These are phyloP conservation scores for Achaetomium macrosporum DNA, from an alignment of 2,329 filamentous ascomycete species.

Conservation along the genomic window DNA sequence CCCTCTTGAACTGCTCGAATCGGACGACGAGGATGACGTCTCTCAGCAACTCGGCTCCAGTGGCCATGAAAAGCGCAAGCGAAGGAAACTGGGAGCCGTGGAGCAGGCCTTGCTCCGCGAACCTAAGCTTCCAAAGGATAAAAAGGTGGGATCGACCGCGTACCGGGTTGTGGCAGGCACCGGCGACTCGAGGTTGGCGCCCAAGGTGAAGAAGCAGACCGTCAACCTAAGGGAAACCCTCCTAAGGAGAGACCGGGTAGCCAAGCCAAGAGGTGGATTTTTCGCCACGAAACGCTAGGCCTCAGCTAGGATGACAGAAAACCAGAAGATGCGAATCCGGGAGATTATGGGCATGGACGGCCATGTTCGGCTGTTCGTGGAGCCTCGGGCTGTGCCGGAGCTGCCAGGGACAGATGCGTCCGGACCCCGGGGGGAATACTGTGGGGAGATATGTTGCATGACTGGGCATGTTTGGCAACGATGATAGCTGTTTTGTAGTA, in stretches of 20 bases:
- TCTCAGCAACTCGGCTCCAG: conserved; percentile 21
- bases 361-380: conserved; percentile 11
- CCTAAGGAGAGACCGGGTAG: conserved; percentile 39
- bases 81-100: conserved; percentile 39
- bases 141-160: conserved; percentile 47
- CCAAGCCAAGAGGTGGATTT: conserved; percentile 40
- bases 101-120: conserved; percentile 35
- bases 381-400: conserved; percentile 11
- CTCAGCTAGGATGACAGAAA: not conserved
- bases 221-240: conserved; percentile 40
- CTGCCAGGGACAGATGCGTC: not conserved
- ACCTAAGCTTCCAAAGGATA: conserved; percentile 39
- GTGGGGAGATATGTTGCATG: not conserved
- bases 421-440: not conserved
- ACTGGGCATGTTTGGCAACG: not conserved
- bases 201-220: conserved; percentile 40
- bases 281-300: conserved; percentile 31
- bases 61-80: conserved; percentile 32
- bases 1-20: conserved; percentile 51
- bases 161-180: conserved; percentile 44
- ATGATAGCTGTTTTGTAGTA: no score
- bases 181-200: conserved; percentile 43
- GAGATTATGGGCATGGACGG: conserved; percentile 2
- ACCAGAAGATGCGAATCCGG: not conserved
- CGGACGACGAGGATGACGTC: conserved; percentile 38